Base-by-base conservation (phyloP, 2,329 filamentous ascomycete genomes). In the Xylariaceae sp. region DNA sequence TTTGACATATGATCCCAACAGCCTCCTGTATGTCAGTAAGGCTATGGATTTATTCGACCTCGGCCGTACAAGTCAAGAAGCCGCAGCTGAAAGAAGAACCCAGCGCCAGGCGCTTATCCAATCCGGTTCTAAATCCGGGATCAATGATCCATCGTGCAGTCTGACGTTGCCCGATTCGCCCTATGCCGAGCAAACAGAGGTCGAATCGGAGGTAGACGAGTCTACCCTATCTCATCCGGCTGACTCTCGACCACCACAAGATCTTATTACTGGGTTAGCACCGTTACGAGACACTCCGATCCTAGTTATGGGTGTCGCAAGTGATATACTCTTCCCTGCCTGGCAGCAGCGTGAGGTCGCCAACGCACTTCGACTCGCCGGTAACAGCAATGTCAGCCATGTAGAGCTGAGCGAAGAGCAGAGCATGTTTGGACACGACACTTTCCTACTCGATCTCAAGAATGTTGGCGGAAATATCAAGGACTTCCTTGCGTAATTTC, bases 21-120 rank as follows among this genome's bases (percentile, higher is more conserved):
- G 91, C 67, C 75, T 97, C 40, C 77, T 99, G 2, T 99, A 99
- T 70, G 89, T 99, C 54, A 95, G 90, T 70, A 99, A 99, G 73
- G 94, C 94, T 4, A 99, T 99, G 94, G 94, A 99, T 68, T 78
- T 99, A 9, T 99, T 99, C 70, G 94, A 99, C 66, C 80, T 99
- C 0, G 91, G 94, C 29, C 76, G 76, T 47, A 79, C 83, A 41
- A 85, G 87, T 67, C 89, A 91, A 68, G 71, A 75, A 3, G 82
- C 80, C 26, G 83, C 88, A 2, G 76, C 76, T 26, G 67, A 75
- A 34, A 80, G 90, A 31, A 78, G 91, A 12, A 75, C 79, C 11
- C 77, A 82, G 52, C 84, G 86, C 47, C 74, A 80, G 57, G 71
- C 75, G 44, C 80, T 80, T 48, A 73, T 91, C 2, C 76, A 80